Percentiles rank a stretch among this genome's conserved stretches.
Evolutionary conservation across 495 filamentous ascomycete species (phyloP).

Genomic region (Rusavskia elegans): DNA sequence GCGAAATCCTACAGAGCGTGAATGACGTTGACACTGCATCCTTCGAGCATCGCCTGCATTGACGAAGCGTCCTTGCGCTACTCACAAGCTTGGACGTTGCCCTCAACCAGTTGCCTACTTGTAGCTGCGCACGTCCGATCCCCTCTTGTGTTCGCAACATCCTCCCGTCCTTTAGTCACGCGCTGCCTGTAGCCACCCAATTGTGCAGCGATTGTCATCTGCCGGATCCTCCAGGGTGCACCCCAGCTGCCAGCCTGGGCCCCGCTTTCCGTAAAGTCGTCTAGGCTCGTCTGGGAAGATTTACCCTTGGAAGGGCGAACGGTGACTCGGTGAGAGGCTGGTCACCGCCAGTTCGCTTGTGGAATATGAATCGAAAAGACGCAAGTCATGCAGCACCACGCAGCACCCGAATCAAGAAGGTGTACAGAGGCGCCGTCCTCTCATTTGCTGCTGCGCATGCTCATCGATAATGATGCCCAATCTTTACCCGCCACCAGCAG

Average conservation of each 20-base stretch:
- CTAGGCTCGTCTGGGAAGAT: neutral
- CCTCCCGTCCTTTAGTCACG: neutral
- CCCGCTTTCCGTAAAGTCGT: neutral
- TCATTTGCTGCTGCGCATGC: neutral
- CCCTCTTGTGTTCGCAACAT: too few species aligned
- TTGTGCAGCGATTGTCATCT: neutral
- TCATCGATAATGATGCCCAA: neutral
- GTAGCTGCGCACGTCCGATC: too few species aligned
- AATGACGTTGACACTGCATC: neutral
- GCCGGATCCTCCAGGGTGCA: neutral
- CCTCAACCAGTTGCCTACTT: too few species aligned
- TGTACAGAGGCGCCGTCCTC: neutral
- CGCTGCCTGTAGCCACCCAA: neutral
- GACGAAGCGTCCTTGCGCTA: neutral
- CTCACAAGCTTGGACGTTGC: neutral
- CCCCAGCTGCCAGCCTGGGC: neutral
- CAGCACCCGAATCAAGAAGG: neutral
- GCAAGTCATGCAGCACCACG: neutral
- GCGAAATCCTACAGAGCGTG: neutral
- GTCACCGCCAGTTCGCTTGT: conserved; percentile 2
- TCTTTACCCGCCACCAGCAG: neutral
- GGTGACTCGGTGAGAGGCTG: neutral
- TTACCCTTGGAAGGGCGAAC: neutral
- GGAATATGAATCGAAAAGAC: neutral
- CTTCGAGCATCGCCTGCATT: neutral